phyloP scores from a whole-genome alignment of 768 basidiomycete species.

The Suillus bovinus region DNA sequence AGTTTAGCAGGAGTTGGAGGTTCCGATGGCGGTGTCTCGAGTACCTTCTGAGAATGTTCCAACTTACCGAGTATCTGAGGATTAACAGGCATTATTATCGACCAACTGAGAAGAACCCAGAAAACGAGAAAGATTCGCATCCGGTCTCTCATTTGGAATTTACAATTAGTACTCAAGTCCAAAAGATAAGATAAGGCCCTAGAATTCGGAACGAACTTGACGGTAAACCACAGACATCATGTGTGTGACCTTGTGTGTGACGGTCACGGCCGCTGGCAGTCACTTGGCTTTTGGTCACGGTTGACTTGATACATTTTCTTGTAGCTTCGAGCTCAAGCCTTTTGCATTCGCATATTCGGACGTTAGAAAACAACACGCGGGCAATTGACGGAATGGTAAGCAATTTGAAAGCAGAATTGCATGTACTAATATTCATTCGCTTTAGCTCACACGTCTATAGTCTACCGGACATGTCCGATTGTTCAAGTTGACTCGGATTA shows the following conservation, averaged over 20 bases:
- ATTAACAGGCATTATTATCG: conserved; percentile 1
- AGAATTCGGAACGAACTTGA: too few relatives aligned
- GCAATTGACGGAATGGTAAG: neutral
- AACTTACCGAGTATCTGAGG: conserved; percentile 2
- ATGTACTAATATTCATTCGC: neutral
- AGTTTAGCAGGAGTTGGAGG: conserved; percentile 29
- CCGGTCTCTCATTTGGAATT: neutral
- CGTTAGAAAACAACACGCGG: neutral
- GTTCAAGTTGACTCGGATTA: too few relatives aligned
- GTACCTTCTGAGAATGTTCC: conserved; percentile 1
- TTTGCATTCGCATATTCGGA: too few relatives aligned
- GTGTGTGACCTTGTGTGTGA: too few relatives aligned
- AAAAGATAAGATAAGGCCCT: conserved; percentile 1
- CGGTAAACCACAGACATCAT: too few relatives aligned
- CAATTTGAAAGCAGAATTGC: neutral
- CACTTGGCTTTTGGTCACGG: too few relatives aligned
- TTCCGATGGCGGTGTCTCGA: conserved; percentile 2
- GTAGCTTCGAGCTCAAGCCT: too few relatives aligned
- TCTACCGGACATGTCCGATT: too few relatives aligned
- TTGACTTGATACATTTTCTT: too few relatives aligned
- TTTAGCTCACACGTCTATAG: neutral
- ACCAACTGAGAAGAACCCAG: neutral
- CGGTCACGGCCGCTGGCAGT: too few relatives aligned
- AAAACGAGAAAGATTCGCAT: neutral
- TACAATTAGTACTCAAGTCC: neutral